Conservation (phyloP, 352 stramenopile genomes). For the Plasmopara muralis region DNA sequence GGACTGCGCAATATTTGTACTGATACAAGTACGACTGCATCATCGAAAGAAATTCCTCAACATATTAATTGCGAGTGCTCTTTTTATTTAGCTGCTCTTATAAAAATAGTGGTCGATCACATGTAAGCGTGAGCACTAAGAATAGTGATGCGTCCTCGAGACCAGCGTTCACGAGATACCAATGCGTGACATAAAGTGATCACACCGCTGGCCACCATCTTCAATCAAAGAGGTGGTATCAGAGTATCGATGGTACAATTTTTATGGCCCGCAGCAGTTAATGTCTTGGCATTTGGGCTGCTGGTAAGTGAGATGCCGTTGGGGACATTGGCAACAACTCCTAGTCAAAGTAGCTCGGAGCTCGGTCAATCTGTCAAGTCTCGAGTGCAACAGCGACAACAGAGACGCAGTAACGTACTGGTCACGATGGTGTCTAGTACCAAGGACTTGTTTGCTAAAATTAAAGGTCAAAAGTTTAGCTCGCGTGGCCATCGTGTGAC, state of each 20-base stretch:
- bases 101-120: not conserved
- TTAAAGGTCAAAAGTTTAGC: constrained; percentile 33
- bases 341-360: constrained; percentile 2
- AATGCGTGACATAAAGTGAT: constrained; percentile 5
- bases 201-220: constrained; percentile 6
- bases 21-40: no score
- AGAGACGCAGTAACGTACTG: constrained; percentile 38
- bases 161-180: not conserved
- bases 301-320: constrained; percentile 1
- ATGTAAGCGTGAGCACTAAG: not conserved
- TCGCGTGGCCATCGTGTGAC: constrained; percentile 24
- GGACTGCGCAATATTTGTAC: no score
- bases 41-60: no score
- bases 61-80: not conserved
- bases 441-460: constrained; percentile 20
- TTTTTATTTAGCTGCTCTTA: no score
- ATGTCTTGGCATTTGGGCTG: constrained; percentile 6
- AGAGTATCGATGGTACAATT: constrained; percentile 11
- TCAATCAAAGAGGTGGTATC: not conserved
- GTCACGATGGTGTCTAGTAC: constrained; percentile 42
- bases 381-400: constrained; percentile 17
- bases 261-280: constrained; percentile 9
- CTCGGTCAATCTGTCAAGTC: constrained; percentile 11
- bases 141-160: constrained; percentile 10
- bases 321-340: constrained; percentile 6